phyloP scores from a whole-genome alignment of 495 filamentous ascomycete genomes.

The Hamigera avellanea region DNA sequence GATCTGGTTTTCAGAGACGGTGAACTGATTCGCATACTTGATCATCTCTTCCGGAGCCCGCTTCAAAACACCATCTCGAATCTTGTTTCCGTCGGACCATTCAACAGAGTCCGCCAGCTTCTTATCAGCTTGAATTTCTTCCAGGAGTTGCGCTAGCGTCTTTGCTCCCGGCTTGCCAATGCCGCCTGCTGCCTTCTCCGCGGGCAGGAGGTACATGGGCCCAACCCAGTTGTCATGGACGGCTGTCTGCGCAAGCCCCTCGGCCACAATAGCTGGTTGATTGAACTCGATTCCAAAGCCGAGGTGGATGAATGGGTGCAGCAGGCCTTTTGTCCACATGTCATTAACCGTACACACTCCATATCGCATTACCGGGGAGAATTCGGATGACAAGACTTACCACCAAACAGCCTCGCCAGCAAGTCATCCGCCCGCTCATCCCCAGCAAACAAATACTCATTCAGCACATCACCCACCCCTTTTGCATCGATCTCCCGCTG shows the following conservation, averaged over 20 bases:
- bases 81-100: conserved; percentile 47
- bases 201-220: conserved; percentile 32
- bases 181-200: conserved; percentile 39
- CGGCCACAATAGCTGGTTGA: conserved; percentile 70
- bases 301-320: conserved; percentile 78
- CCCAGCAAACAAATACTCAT: conserved; percentile 53
- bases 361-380: too few species aligned
- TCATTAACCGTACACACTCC: too few species aligned
- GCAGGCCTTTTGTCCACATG: conserved; percentile 39
- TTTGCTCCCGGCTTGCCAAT: conserved; percentile 25
- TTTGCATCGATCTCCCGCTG: conserved; percentile 53
- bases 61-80: conserved; percentile 52
- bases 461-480: conserved; percentile 46
- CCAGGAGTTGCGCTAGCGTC: conserved; percentile 44
- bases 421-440: conserved; percentile 51
- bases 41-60: conserved; percentile 54
- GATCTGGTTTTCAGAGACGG: conserved; percentile 47
- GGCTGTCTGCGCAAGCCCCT: conserved; percentile 66
- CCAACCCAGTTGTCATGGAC: conserved; percentile 44
- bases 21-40: conserved; percentile 44
- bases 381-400: too few species aligned
- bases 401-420: conserved; percentile 43
- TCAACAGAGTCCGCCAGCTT: conserved; percentile 39
- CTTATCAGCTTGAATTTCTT: conserved; percentile 42
- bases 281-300: conserved; percentile 73